phyloP scores from a whole-genome alignment of 169 alveolate genomes.

The Eimeria zaria region DNA sequence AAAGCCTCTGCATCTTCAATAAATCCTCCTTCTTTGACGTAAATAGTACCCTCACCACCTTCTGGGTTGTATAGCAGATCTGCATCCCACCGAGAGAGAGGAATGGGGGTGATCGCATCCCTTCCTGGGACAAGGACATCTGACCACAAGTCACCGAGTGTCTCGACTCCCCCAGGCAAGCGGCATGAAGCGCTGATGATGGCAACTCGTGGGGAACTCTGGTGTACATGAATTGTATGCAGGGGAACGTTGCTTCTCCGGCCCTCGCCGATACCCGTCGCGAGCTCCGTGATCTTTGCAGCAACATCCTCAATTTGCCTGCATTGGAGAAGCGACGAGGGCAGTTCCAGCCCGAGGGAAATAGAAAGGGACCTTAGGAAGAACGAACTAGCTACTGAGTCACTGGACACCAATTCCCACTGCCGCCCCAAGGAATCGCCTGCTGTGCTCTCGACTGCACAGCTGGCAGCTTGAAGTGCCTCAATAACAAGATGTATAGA shows the following conservation, averaged over 20 bases:
- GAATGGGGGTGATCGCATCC: constrained; percentile 88
- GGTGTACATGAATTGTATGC: constrained; percentile 7
- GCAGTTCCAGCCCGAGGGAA: constrained; percentile 47
- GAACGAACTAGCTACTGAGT: constrained; percentile 49
- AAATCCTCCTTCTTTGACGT: constrained; percentile 86
- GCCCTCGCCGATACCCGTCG: background rate
- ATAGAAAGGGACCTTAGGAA: constrained; percentile 65
- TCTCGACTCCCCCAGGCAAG: constrained; percentile 86
- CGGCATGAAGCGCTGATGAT: constrained; percentile 87
- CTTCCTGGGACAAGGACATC: constrained; percentile 79
- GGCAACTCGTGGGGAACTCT: constrained; percentile 50
- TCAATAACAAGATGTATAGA: constrained; percentile 2
- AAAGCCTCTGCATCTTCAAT: constrained; percentile 83
- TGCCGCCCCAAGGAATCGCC: constrained; percentile 28
- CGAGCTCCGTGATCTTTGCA: constrained; percentile 2
- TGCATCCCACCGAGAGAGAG: constrained; percentile 87
- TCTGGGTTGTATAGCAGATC: constrained; percentile 86
- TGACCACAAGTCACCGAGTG: constrained; percentile 87
- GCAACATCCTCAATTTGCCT: constrained; percentile 27
- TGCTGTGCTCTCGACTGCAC: constrained; percentile 39
- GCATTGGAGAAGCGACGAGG: constrained; percentile 38
- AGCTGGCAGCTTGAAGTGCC: constrained; percentile 53
- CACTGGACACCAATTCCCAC: constrained; percentile 50
- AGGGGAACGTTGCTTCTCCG: background rate
- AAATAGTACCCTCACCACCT: constrained; percentile 84